Conservation (phyloP, 139 green algal species). For the Picochlorum sp. region DNA sequence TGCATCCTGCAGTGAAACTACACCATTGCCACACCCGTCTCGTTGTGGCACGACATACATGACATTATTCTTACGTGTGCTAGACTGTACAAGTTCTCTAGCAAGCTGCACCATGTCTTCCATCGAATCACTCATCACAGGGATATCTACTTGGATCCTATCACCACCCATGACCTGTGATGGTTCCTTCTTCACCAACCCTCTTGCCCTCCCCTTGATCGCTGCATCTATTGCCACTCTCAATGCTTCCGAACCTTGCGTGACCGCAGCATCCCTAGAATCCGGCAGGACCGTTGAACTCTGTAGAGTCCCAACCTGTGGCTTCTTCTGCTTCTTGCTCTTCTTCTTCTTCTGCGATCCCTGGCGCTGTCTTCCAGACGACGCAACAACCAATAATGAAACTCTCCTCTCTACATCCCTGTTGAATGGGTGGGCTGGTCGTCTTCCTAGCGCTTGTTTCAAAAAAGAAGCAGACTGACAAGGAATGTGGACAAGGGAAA, state of each 20-base stretch:
- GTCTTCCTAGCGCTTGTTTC: no score
- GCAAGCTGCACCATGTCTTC: constrained; percentile 13
- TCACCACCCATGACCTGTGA: constrained; percentile 2
- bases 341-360: constrained; percentile 11
- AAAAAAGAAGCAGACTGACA: no score
- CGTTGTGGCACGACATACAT: constrained; percentile 4
- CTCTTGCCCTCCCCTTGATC: constrained; percentile 16
- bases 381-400: no score
- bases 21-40: no score
- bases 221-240: constrained; percentile 1
- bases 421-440: no score
- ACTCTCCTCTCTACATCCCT: no score
- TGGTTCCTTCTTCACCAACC: constrained; percentile 7
- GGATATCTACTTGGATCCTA: constrained; percentile 16
- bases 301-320: not conserved
- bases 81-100: constrained; percentile 15
- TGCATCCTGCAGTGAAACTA: not conserved
- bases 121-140: constrained; percentile 10
- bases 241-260: constrained; percentile 16
- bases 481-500: no score
- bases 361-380: not conserved
- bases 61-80: constrained; percentile 7
- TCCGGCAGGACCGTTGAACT: constrained; percentile 2
- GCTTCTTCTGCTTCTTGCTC: constrained; percentile 12
- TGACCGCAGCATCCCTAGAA: constrained; percentile 6